These are phyloP conservation scores for Casuarina equisetifolia DNA, from an alignment of 306 rosid genomes.

Conservation along the genomic window DNA sequence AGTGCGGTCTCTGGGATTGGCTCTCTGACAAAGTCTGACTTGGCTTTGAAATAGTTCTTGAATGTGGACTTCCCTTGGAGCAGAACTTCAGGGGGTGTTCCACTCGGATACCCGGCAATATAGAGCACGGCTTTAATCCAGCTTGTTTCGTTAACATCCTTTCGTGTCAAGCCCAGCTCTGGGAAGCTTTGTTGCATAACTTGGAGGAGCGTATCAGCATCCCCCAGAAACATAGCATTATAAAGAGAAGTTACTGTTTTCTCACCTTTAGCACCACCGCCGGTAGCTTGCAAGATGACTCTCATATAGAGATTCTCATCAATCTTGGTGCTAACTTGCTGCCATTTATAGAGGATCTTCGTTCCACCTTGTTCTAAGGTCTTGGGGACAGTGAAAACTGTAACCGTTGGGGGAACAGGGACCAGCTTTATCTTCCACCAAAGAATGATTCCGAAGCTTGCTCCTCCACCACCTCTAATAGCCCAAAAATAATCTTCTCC, in stretches of 20 bases:
- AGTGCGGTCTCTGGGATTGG: slow-evolving; percentile 62
- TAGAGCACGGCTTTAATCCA: slow-evolving; percentile 77
- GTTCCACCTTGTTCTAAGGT: slow-evolving; percentile 63
- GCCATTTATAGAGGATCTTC: slow-evolving; percentile 58
- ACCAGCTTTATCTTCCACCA: slow-evolving; percentile 88
- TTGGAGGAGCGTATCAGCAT: slow-evolving; percentile 44
- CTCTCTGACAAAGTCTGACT: slow-evolving; percentile 68
- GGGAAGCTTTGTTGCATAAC: slow-evolving; percentile 58
- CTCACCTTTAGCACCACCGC: slow-evolving; percentile 31
- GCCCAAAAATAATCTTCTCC: slow-evolving; percentile 93
- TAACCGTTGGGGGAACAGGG: slow-evolving; percentile 64
- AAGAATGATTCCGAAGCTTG: slow-evolving; percentile 74
- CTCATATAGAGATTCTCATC: slow-evolving; percentile 66
- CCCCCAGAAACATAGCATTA: slow-evolving; percentile 66
- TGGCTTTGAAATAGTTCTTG: slow-evolving; percentile 81
- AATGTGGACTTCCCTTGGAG: slow-evolving; percentile 64
- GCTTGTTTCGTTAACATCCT: slow-evolving; percentile 52
- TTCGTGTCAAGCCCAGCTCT: slow-evolving; percentile 55
- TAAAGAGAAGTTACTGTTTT: slow-evolving; percentile 61
- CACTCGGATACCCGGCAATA: slow-evolving; percentile 62
- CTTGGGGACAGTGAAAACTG: slow-evolving; percentile 63
- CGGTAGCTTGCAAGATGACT: slow-evolving; percentile 44
- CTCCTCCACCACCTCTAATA: slow-evolving; percentile 90
- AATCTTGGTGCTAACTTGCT: slow-evolving; percentile 58
- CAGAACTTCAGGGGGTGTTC: slow-evolving; percentile 55